phyloP scores from a whole-genome alignment of 768 basidiomycete genomes.

The Phanerochaete sordida region DNA sequence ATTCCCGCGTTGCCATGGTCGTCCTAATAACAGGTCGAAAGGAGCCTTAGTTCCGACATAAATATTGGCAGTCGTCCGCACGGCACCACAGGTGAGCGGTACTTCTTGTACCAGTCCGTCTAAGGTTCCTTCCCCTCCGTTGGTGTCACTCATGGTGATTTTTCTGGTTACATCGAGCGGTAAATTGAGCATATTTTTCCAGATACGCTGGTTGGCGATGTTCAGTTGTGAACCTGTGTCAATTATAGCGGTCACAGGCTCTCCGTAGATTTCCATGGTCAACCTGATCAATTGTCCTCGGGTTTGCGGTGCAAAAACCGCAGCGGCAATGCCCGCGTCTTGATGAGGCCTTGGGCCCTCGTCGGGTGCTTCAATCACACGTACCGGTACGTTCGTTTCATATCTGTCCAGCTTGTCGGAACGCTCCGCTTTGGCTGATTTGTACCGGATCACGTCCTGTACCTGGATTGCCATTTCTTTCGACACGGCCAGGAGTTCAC shows the following conservation, averaged over 20 bases:
- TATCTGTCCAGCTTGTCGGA: too few species aligned
- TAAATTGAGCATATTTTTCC: neutral
- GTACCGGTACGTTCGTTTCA: too few species aligned
- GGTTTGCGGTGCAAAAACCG: neutral
- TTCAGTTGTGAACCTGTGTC: neutral
- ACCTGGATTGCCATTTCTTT: slow-evolving; percentile 1
- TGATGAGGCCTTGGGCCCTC: too few species aligned
- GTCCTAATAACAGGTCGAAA: slow-evolving; percentile 19
- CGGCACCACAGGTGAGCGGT: slow-evolving; percentile 19
- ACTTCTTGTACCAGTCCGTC: slow-evolving; percentile 21
- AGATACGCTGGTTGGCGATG: neutral
- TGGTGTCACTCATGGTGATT: slow-evolving; percentile 23
- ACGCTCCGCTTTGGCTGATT: too few species aligned
- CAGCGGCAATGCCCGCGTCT: neutral
- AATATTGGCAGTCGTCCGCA: slow-evolving; percentile 19
- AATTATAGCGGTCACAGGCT: neutral
- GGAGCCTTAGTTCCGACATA: slow-evolving; percentile 19
- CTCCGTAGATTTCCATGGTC: neutral
- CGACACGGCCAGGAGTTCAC: slow-evolving; percentile 4
- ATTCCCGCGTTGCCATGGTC: slow-evolving; percentile 22
- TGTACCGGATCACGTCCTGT: too few species aligned
- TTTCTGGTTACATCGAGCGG: neutral
- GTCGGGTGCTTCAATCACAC: too few species aligned
- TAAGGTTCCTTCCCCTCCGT: slow-evolving; percentile 21
- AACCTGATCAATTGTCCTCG: neutral